phyloP scores from a whole-genome alignment of 495 filamentous ascomycete species.

The Neurospora hispaniola region DNA sequence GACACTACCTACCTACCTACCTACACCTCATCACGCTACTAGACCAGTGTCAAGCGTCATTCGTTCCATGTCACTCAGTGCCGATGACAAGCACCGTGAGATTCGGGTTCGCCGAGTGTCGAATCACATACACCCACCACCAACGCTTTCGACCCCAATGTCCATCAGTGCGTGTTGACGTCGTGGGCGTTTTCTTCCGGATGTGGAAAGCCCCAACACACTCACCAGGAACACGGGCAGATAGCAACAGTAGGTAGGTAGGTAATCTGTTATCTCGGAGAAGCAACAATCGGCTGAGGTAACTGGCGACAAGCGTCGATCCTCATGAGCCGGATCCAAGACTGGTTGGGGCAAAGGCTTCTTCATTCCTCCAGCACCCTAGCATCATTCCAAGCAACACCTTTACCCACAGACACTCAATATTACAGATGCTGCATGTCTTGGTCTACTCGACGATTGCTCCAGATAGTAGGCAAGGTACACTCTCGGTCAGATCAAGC shows the following conservation, averaged over 20 bases:
- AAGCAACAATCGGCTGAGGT: background rate
- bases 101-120: background rate
- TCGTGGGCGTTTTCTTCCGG: background rate
- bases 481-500: background rate
- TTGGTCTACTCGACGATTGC: background rate
- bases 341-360: background rate
- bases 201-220: background rate
- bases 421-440: background rate
- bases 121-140: background rate
- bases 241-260: background rate
- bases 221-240: background rate
- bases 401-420: background rate
- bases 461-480: background rate
- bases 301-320: background rate
- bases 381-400: background rate
- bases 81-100: background rate
- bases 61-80: background rate
- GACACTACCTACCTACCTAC: too few species aligned
- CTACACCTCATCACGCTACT: background rate
- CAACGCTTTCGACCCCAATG: background rate
- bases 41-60: background rate
- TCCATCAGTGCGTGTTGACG: background rate
- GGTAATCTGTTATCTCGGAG: background rate
- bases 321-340: background rate
- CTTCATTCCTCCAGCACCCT: background rate